These are phyloP conservation scores for Pinus taeda DNA, from an alignment of 75 land plant genomes.

Conservation along the genomic window DNA sequence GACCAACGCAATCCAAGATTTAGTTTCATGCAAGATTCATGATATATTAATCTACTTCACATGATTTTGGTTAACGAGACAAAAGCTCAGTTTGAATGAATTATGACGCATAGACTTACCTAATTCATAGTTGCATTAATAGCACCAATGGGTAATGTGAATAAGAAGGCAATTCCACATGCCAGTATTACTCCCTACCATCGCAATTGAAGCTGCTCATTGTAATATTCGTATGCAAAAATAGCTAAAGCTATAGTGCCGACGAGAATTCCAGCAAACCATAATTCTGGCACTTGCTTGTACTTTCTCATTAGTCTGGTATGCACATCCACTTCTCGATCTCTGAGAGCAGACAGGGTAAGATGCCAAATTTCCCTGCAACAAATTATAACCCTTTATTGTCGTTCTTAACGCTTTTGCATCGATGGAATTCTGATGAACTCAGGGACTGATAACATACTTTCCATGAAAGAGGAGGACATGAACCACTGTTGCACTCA, in stretches of 20 bases:
- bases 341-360: too few species aligned
- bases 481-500: conserved; percentile 18
- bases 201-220: conserved; percentile 58
- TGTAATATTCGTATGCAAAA: conserved; percentile 42
- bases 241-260: conserved; percentile 31
- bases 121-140: conserved; percentile 76
- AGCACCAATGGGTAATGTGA: conserved; percentile 82
- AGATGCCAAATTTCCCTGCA: too few species aligned
- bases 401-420: too few species aligned
- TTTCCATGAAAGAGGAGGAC: conserved; percentile 14
- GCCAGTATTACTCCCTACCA: conserved; percentile 88
- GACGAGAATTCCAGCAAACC: conserved; percentile 56
- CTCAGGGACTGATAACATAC: not conserved
- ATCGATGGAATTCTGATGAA: too few species aligned
- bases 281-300: conserved; percentile 13
- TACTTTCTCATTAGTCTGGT: too few species aligned
- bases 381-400: too few species aligned
- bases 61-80: too few species aligned
- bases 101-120: conserved; percentile 19
- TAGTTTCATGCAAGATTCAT: too few species aligned
- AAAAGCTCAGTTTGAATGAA: too few species aligned
- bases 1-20: too few species aligned
- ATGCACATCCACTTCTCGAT: too few species aligned
- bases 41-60: too few species aligned
- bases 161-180: conserved; percentile 51